Evolutionary conservation across 306 rosid species (phyloP).

Genomic region (Cucurbita maxima): DNA sequence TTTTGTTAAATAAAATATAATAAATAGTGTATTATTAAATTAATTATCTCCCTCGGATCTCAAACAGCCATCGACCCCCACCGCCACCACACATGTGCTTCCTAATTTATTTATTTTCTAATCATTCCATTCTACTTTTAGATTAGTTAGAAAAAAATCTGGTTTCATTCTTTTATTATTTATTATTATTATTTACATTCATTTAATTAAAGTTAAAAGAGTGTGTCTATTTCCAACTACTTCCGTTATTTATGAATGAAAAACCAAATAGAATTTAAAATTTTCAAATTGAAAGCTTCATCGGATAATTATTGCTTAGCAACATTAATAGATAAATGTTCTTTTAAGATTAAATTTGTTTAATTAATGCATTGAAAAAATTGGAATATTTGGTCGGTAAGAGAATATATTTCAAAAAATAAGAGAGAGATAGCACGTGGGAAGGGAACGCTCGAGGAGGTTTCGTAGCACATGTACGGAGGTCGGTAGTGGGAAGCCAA

Average conservation of each 20-base stretch:
- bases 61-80: background rate
- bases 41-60: background rate
- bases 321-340: background rate
- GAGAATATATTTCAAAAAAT: background rate
- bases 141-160: background rate
- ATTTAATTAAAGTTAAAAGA: background rate
- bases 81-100: background rate
- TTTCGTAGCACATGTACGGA: conserved; percentile 10
- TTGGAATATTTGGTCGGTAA: conserved; percentile 5
- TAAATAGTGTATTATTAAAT: no score
- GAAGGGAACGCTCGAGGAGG: conserved; percentile 12
- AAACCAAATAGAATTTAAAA: no score
- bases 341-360: background rate
- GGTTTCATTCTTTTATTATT: background rate
- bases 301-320: no score
- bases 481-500: background rate
- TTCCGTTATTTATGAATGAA: no score
- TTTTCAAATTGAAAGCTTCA: no score
- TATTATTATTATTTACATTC: background rate
- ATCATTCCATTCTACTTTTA: background rate
- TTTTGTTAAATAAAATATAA: no score
- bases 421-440: conserved; percentile 16
- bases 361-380: background rate
- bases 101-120: background rate
- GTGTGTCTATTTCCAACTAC: background rate